Evolutionary conservation across 2,329 filamentous ascomycete genomes (phyloP), one percentile per base, ranked within the genome.

Genomic region (Ceratocystiopsis sp.): DNA sequence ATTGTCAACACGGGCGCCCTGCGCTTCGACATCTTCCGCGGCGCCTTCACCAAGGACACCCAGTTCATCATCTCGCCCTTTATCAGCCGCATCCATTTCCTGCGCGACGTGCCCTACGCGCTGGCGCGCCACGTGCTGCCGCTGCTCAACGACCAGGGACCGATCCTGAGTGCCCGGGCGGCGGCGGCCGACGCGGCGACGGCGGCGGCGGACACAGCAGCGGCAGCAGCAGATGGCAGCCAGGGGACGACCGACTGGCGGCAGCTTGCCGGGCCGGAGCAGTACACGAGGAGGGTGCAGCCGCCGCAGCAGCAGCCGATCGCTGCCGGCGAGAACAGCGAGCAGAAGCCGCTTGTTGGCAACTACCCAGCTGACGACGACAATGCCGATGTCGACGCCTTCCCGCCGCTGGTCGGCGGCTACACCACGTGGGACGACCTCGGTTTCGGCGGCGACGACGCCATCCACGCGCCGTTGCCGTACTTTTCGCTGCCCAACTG

Each of bases 1-100:
- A 74, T 96, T 41, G 68, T 83, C 44, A 98, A 98, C 60, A 94
- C 84, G 0, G 91, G 91, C 21, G 84, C 83, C 4, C 77, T 98
- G 50, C 82, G 91, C 38, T 98, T 96, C 59, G 91, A 98, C 58
- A 83, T 98, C 48, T 93, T 95, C 68, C 77, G 89, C 58, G 91
- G 91, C 0, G 67, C 79, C 0, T 96, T 96, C 55, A 96, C 91
- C 0, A 75, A 77, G 35, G 91, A 98, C 57, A 80, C 79, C 4
- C 84, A 82, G 0, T 96, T 77, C 56, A 79, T 89, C 35, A 71
- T 96, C 25, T 93, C 83, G 10, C 91, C 91, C 0, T 98, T 98
- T 57, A 76, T 75, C 2, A 93, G 80, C 59, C 74, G 72, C 1
- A 81, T 95, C 58, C 68, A 71, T 21, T 85, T 78, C 51, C 68